Conservation (phyloP, 345 rosid species). For the Passiflora organensis region DNA sequence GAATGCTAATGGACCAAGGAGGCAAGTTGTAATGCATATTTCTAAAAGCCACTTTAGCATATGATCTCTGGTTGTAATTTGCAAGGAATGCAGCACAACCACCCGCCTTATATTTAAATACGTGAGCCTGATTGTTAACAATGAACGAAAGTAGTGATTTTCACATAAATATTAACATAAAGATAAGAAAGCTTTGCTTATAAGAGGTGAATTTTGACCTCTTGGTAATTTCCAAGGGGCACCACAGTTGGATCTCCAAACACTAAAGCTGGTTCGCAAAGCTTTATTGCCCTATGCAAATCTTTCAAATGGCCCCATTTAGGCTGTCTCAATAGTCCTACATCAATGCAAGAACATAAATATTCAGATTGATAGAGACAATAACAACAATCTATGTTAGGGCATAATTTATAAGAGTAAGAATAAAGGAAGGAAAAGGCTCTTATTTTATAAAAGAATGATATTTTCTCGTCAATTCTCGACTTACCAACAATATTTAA, state of each 20-base stretch:
- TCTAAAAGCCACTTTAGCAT: conserved; percentile 66
- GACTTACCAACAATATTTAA: neutral
- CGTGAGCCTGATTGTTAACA: conserved; percentile 62
- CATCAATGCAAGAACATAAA: conserved; percentile 10
- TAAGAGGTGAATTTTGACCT: conserved; percentile 40
- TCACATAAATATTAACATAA: neutral
- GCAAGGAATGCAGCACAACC: conserved; percentile 95
- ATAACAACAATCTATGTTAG: neutral
- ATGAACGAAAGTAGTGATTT: neutral
- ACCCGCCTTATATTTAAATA: conserved; percentile 68
- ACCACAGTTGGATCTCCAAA: conserved; percentile 57
- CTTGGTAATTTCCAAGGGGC: conserved; percentile 79
- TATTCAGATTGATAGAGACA: conserved; percentile 6
- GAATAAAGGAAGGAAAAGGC: neutral
- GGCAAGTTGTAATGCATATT: conserved; percentile 84
- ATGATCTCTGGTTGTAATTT: conserved; percentile 61
- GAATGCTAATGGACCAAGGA: conserved; percentile 98
- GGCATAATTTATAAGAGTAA: neutral
- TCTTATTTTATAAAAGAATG: neutral
- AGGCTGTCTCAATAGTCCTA: conserved; percentile 88
- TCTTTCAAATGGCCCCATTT: conserved; percentile 99
- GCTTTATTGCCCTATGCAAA: conserved; percentile 86
- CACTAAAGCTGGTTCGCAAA: conserved; percentile 85
- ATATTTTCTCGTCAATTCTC: no score
- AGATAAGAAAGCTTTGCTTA: neutral